Evolutionary conservation across 352 stramenopile genomes (phyloP).

Genomic region (Halophytophthora polymorphica): DNA sequence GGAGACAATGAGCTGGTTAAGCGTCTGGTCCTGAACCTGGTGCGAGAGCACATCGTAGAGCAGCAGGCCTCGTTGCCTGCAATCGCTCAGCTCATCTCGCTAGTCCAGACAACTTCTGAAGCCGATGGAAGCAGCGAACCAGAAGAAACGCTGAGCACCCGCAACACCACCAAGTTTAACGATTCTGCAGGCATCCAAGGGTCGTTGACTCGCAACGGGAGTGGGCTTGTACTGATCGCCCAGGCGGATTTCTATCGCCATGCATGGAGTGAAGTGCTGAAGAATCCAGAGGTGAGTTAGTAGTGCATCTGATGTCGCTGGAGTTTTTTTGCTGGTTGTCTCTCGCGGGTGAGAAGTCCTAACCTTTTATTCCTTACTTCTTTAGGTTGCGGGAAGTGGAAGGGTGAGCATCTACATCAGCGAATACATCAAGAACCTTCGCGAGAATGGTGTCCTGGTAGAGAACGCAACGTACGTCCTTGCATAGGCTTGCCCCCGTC

Average conservation of each 20-base stretch:
- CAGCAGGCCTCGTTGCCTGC: constrained; percentile 33
- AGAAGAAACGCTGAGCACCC: constrained; percentile 29
- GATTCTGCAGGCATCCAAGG: not conserved
- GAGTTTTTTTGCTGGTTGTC: not conserved
- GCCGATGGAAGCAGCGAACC: constrained; percentile 30
- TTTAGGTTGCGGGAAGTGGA: constrained; percentile 34
- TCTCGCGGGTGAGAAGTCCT: not conserved
- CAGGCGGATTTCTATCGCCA: constrained; percentile 60
- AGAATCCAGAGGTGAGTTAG: constrained; percentile 33
- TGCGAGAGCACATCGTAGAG: constrained; percentile 52
- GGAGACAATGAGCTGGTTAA: constrained; percentile 46
- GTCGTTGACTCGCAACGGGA: constrained; percentile 27
- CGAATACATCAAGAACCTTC: constrained; percentile 66
- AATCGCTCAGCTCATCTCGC: constrained; percentile 34
- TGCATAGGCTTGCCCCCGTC: not conserved
- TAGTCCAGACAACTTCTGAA: constrained; percentile 43
- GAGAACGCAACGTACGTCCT: constrained; percentile 57
- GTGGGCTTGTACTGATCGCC: constrained; percentile 42
- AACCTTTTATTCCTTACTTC: not conserved
- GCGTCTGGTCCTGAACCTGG: constrained; percentile 44
- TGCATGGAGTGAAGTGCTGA: constrained; percentile 51
- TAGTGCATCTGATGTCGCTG: not conserved
- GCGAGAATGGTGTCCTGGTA: constrained; percentile 42
- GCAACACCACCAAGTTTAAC: constrained; percentile 22
- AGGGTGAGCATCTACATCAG: constrained; percentile 53